phyloP scores from a whole-genome alignment of 2,329 filamentous ascomycete species.

The Diaporthe destruens region DNA sequence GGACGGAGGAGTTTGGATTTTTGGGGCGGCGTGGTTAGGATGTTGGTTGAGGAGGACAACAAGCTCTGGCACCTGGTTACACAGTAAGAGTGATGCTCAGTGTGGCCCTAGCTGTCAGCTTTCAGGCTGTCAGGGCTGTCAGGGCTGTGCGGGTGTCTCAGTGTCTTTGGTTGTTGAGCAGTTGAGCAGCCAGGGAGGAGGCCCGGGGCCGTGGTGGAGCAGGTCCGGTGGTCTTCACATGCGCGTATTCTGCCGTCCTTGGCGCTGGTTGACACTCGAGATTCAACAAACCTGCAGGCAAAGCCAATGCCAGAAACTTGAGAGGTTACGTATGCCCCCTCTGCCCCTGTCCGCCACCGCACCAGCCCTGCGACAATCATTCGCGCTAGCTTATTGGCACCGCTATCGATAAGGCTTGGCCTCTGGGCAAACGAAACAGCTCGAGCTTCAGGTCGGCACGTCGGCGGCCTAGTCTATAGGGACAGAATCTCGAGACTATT shows the following conservation, averaged over 20 bases:
- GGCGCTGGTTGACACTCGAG: not conserved
- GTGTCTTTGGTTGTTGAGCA: constrained; percentile 21
- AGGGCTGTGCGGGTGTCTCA: not conserved
- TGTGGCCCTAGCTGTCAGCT: constrained; percentile 3
- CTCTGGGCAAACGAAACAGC: constrained; percentile 19
- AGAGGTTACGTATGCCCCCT: constrained; percentile 15
- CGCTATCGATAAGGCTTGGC: constrained; percentile 25
- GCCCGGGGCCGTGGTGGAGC: not conserved
- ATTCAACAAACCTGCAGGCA: constrained; percentile 32
- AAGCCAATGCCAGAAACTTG: not conserved
- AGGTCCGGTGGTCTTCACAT: constrained; percentile 39
- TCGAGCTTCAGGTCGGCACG: not conserved
- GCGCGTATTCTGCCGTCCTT: constrained; percentile 24
- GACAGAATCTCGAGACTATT: no score
- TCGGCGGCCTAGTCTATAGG: no score
- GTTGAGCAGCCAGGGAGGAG: constrained; percentile 8
- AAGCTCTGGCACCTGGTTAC: constrained; percentile 31
- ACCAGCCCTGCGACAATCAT: constrained; percentile 30
- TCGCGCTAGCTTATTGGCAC: constrained; percentile 4
- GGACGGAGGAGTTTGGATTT: constrained; percentile 2
- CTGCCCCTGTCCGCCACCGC: constrained; percentile 5
- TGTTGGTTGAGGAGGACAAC: not conserved
- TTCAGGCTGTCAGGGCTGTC: not conserved
- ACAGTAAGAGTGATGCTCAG: constrained; percentile 6
- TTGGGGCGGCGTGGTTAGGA: not conserved